phyloP scores from a whole-genome alignment of 306 rosid species.

The Prinsepia uniflora region DNA sequence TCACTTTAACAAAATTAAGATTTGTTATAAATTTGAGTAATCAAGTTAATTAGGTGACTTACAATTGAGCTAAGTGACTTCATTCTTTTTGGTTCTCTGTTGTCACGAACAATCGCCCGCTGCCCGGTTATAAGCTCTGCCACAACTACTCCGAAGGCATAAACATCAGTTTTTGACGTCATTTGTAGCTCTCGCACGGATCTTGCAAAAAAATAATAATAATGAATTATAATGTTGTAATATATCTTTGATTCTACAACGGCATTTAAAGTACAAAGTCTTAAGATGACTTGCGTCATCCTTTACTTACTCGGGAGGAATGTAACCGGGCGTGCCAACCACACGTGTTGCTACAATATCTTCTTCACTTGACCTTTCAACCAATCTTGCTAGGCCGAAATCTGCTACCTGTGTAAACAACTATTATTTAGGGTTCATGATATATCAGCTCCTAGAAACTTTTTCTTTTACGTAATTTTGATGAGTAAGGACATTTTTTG shows the following conservation, averaged over 20 bases:
- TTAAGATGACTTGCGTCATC: not conserved
- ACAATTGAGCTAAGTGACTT: conserved; percentile 45
- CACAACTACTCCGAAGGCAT: conserved; percentile 64
- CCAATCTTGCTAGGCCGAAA: conserved; percentile 62
- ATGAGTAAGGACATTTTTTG: too few relatives aligned
- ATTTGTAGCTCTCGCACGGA: conserved; percentile 54
- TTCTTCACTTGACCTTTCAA: conserved; percentile 45
- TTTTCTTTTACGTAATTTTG: too few relatives aligned
- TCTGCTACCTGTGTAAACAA: conserved; percentile 45
- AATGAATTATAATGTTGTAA: not conserved
- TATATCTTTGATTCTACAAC: too few relatives aligned
- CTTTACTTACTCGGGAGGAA: conserved; percentile 61
- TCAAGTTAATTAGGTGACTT: conserved; percentile 15
- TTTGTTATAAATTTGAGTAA: not conserved
- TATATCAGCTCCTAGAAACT: too few relatives aligned
- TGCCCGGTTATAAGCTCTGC: conserved; percentile 56
- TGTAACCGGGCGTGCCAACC: conserved; percentile 72
- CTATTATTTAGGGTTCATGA: not conserved
- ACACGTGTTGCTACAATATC: conserved; percentile 53
- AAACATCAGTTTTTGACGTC: conserved; percentile 60
- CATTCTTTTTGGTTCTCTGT: conserved; percentile 32
- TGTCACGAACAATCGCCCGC: conserved; percentile 46
- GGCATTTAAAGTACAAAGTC: too few relatives aligned
- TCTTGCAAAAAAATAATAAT: conserved; percentile 18
- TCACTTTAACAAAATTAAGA: not conserved